A percentile compares a stretch with the other conserved stretches of the same genome.
phyloP scores from a whole-genome alignment of 129 eudicot species.

The Flaveria robusta region DNA sequence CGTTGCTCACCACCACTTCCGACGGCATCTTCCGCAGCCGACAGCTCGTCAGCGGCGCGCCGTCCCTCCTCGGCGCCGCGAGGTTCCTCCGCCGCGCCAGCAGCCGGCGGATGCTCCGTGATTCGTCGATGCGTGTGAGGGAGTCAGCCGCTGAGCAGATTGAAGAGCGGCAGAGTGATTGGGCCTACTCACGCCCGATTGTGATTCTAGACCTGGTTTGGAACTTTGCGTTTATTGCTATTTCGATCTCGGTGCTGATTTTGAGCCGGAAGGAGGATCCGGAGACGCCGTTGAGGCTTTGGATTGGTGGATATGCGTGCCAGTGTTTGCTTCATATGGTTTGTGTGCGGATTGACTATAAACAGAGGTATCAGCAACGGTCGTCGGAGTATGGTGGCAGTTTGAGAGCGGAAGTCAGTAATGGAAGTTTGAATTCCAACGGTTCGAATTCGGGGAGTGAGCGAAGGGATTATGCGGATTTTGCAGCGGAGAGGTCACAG shows the following conservation, averaged over 20 bases:
- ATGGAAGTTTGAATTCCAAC: constrained; percentile 30
- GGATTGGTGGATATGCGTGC: constrained; percentile 59
- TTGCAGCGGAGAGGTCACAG: constrained; percentile 27
- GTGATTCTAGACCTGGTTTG: constrained; percentile 57
- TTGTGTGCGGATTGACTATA: constrained; percentile 65
- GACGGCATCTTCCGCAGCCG: constrained; percentile 35
- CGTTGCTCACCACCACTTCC: constrained; percentile 39
- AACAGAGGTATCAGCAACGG: constrained; percentile 30
- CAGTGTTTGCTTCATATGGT: constrained; percentile 75
- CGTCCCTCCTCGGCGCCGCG: constrained; percentile 62
- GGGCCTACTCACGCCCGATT: constrained; percentile 73
- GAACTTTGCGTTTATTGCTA: constrained; percentile 55
- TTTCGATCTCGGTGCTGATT: constrained; percentile 42
- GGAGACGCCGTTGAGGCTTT: constrained; percentile 57
- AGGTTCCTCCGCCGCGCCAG: constrained; percentile 64
- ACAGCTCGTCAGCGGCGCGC: constrained; percentile 41
- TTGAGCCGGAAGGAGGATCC: constrained; percentile 50
- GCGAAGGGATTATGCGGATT: constrained; percentile 32
- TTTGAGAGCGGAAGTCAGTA: constrained; percentile 18
- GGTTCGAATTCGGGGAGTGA: constrained; percentile 53
- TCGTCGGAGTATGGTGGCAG: background rate
- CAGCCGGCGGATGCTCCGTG: constrained; percentile 65
- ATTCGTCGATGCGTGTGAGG: constrained; percentile 66
- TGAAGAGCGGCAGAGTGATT: constrained; percentile 71
- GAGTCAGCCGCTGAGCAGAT: constrained; percentile 69